Evolutionary conservation across 208 protist species (phyloP), one percentile per base, ranked within the genome.

Genomic region (Leishmania guyanensis): DNA sequence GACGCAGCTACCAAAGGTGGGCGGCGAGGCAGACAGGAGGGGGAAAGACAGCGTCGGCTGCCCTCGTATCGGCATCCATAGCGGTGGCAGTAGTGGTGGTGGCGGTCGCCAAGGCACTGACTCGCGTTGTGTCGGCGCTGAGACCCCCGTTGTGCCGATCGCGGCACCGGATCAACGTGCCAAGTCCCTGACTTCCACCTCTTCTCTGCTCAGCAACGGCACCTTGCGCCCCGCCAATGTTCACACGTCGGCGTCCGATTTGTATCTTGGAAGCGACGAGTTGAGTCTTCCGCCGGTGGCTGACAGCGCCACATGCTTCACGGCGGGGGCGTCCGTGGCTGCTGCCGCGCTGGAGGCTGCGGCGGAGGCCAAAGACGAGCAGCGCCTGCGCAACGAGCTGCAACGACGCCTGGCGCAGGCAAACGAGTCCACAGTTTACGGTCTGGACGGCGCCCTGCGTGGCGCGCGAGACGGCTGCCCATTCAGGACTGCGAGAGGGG

Each of bases 331-430:
- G 39, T 29, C 39, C 39, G 66, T 29, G 39, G 66, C 66, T 9
- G 46, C 46, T 75, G 70, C 46, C 70, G 70, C n/a, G 3, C 17
- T 5, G 9, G 68, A 39, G 17, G 68, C 22, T 12, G 68, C 68
- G 4, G 68, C 39, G 17, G 43, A 12, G 9, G 46, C 69, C 29
- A 2, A 54, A 39, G 72, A 78, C 9, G 75, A 78, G 75, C 75
- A 39, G 22, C 9, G 4, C 33, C 22, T 78, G 20, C 39, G 75
- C 29, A 36, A 14, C n/a, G 75, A 78, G 58, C 75, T 78, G n/a
- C 75, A 78, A 48, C 56, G 60, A 46, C 75, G 29, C n/a, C 43
- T 78, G 43, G 75, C 36, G 16, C 22, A 56, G 33, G 75, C 75
- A 26, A 70, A 69, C 60, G 60, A 78, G 75, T 70, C 43, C 36